A percentile compares a stretch with the other conserved stretches of the same genome.
phyloP scores from a whole-genome alignment of 75 land plant genomes.

The Pinus tabuliformis region DNA sequence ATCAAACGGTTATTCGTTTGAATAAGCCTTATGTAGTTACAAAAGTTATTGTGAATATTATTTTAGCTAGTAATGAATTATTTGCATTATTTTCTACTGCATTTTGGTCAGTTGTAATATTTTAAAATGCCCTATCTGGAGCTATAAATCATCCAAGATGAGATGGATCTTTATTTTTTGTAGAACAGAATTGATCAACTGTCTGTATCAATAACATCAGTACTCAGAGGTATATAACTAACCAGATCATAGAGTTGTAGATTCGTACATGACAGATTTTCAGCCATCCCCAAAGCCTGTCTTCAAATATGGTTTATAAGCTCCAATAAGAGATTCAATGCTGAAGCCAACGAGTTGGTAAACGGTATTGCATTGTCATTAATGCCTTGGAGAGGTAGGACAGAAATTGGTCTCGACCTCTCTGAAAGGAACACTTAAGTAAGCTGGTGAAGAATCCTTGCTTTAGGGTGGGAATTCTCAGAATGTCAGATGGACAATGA shows the following conservation, averaged over 20 bases:
- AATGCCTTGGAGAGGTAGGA: neutral
- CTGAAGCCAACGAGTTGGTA: neutral
- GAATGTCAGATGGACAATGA: too few species aligned
- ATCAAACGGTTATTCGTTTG: neutral
- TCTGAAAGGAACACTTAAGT: neutral
- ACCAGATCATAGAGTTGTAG: neutral
- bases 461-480: too few species aligned
- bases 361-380: neutral
- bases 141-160: neutral
- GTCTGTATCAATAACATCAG: neutral
- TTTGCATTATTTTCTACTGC: neutral
- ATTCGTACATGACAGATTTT: neutral
- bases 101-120: neutral
- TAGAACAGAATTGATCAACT: neutral
- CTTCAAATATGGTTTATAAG: neutral
- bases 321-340: neutral
- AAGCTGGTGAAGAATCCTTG: too few species aligned
- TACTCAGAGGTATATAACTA: neutral
- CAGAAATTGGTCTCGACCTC: neutral
- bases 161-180: neutral
- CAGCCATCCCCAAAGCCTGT: neutral
- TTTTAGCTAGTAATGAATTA: slow-evolving; percentile 3
- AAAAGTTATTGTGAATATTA: slow-evolving; percentile 8
- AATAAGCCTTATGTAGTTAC: neutral
- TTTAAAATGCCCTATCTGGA: too few species aligned